phyloP scores from a whole-genome alignment of 2,329 filamentous ascomycete genomes.

The Cladosporium sp. region DNA sequence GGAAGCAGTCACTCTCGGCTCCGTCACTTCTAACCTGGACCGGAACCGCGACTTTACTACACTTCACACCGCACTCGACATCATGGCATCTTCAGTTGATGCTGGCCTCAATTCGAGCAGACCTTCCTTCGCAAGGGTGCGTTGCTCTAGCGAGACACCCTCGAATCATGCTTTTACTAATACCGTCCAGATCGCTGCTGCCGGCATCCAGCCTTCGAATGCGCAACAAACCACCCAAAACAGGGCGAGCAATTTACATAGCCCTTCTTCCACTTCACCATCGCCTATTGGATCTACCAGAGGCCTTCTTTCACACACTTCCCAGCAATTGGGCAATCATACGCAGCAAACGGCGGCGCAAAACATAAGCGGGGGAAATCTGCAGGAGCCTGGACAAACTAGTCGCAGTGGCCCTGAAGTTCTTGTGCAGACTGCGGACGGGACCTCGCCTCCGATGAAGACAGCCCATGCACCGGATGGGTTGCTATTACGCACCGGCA shows the following conservation, averaged over 20 bases:
- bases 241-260: slow-evolving; percentile 9
- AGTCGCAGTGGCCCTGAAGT: slow-evolving; percentile 18
- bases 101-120: slow-evolving; percentile 26
- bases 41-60: slow-evolving; percentile 5
- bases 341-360: not conserved
- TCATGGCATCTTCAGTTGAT: slow-evolving; percentile 29
- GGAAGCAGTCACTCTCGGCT: slow-evolving; percentile 34
- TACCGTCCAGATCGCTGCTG: slow-evolving; percentile 27
- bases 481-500: not conserved
- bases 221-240: slow-evolving; percentile 22
- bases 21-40: slow-evolving; percentile 18
- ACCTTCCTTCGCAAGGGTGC: slow-evolving; percentile 36
- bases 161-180: not conserved
- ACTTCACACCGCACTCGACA: slow-evolving; percentile 19
- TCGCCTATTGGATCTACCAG: slow-evolving; percentile 6
- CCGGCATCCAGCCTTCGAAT: slow-evolving; percentile 27
- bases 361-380: not conserved
- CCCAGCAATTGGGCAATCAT: not conserved
- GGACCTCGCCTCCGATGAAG: slow-evolving; percentile 15
- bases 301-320: not conserved
- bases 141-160: slow-evolving; percentile 6
- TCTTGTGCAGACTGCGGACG: slow-evolving; percentile 37
- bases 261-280: slow-evolving; percentile 16
- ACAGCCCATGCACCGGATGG: not conserved
- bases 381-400: slow-evolving; percentile 1